These are phyloP conservation scores for Phytomonas serpens DNA, from an alignment of 208 protist genomes.

Conservation along the genomic window DNA sequence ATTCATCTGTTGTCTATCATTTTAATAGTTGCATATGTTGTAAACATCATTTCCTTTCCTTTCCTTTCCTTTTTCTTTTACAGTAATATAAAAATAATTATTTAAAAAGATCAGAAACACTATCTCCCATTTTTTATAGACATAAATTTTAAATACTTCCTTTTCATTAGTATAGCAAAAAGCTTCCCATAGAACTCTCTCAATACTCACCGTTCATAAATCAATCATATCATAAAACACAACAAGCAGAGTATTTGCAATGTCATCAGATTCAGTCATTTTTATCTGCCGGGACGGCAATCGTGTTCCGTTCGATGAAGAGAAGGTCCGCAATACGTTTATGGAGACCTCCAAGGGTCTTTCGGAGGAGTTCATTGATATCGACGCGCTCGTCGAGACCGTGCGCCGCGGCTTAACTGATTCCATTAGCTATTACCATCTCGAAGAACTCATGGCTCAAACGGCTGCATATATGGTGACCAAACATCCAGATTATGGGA, in stretches of 20 bases:
- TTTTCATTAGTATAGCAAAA: background rate
- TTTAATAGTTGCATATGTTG: background rate
- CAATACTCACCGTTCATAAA: background rate
- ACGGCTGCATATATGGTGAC: constrained; percentile 95
- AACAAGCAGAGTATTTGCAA: background rate
- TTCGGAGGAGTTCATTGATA: constrained; percentile 46
- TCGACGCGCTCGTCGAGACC: constrained; percentile 79
- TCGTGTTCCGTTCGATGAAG: constrained; percentile 36
- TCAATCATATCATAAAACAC: background rate
- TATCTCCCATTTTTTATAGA: background rate
- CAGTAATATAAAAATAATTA: background rate
- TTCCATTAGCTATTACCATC: constrained; percentile 81
- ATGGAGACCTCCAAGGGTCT: constrained; percentile 35
- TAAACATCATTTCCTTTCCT: constrained; percentile 3
- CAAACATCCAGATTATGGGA: constrained; percentile 97
- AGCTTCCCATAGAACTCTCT: background rate
- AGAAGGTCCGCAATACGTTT: constrained; percentile 51
- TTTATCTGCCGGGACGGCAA: constrained; percentile 70
- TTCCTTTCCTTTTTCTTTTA: constrained; percentile 6
- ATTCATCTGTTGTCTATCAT: background rate
- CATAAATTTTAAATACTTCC: background rate
- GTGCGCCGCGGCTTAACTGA: constrained; percentile 83
- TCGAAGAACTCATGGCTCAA: constrained; percentile 95
- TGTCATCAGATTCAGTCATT: background rate
- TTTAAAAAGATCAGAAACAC: background rate